phyloP scores from a whole-genome alignment of 1,139 yeast genomes.

The Diutina ranongensis region DNA sequence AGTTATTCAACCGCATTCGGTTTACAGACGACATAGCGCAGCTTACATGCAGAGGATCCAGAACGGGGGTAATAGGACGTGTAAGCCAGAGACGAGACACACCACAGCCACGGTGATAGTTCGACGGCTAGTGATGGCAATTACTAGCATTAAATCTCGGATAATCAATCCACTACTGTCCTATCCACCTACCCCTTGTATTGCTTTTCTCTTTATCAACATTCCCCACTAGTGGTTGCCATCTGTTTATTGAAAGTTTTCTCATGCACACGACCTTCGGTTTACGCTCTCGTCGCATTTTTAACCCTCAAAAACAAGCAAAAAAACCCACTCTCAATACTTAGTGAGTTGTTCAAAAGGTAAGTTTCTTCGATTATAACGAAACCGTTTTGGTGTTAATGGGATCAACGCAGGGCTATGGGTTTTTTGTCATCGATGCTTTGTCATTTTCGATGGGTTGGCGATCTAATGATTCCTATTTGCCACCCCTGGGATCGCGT shows the following conservation, averaged over 20 bases:
- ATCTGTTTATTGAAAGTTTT: not conserved
- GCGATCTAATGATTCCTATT: not conserved
- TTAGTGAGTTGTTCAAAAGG: constrained; percentile 6
- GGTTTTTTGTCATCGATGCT: no score
- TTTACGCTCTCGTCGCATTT: constrained; percentile 3
- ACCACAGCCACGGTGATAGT: no score
- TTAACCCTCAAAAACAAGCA: constrained; percentile 5
- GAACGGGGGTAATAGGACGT: not conserved
- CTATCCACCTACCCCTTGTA: no score
- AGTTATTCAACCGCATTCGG: not conserved
- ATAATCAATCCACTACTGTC: no score
- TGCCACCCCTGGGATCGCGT: not conserved
- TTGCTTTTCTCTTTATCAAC: no score
- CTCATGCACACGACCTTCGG: constrained; percentile 6
- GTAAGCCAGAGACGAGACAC: not conserved
- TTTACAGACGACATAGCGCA: not conserved
- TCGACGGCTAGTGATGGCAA: no score
- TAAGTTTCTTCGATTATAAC: not conserved
- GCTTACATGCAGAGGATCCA: not conserved
- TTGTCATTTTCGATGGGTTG: not conserved
- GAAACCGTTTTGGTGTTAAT: no score
- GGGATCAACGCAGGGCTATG: no score
- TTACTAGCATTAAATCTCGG: no score
- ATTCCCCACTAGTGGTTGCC: not conserved
- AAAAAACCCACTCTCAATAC: not conserved